Evolutionary conservation across 2,329 filamentous ascomycete genomes (phyloP).

Genomic region (Neofusicoccum sp.): DNA sequence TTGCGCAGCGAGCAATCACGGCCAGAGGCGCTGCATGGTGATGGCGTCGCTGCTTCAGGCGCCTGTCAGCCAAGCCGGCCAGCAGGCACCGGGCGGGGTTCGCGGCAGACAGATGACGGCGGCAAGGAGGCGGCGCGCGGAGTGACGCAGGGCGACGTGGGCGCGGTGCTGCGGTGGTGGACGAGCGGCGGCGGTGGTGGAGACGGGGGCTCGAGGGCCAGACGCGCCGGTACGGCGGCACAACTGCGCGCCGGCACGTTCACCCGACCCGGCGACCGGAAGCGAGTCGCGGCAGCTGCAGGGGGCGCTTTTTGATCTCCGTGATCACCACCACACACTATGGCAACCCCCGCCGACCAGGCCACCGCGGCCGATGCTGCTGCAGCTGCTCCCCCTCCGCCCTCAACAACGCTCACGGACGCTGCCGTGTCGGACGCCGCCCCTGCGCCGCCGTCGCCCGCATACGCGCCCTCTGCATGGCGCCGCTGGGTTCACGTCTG

Average conservation of each 20-base stretch:
- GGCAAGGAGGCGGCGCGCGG: background rate
- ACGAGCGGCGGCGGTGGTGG: background rate
- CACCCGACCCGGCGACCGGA: background rate
- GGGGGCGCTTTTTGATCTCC: background rate
- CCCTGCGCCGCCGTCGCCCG: too few species aligned
- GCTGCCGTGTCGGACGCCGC: too few species aligned
- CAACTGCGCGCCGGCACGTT: background rate
- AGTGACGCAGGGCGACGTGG: background rate
- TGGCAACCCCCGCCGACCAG: background rate
- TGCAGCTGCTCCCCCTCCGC: background rate
- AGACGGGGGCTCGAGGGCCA: background rate
- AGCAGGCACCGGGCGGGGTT: background rate
- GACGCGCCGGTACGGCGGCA: background rate
- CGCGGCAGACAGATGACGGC: constrained; percentile 2
- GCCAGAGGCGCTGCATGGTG: too few species aligned
- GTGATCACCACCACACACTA: too few species aligned
- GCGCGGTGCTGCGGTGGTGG: background rate
- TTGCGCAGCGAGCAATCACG: too few species aligned
- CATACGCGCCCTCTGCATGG: too few species aligned
- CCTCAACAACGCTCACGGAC: background rate
- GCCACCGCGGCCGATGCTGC: background rate
- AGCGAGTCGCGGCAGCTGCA: background rate
- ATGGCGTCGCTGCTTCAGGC: background rate
- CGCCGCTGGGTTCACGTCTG: too few species aligned
- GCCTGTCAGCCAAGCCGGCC: background rate